phyloP scores from a whole-genome alignment of 2,329 filamentous ascomycete genomes.

The Remersonia thermophila region DNA sequence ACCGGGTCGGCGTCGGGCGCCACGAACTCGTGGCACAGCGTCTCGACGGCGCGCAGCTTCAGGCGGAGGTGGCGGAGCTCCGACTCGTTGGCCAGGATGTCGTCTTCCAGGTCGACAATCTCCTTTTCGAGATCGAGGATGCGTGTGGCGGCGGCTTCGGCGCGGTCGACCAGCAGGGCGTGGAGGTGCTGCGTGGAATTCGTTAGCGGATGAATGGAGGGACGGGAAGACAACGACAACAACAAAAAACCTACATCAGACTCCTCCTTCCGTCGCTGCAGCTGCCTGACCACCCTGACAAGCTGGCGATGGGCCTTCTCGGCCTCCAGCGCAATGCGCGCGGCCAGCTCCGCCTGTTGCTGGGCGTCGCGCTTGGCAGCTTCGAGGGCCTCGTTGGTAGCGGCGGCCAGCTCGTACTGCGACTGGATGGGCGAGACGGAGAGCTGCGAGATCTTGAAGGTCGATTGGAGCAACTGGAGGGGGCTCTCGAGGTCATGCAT shows the following conservation, averaged over 20 bases:
- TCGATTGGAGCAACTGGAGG: conserved; percentile 6
- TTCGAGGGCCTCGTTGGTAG: conserved; percentile 12
- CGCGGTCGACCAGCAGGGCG: conserved; percentile 43
- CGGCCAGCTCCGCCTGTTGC: conserved; percentile 11
- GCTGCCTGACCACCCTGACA: conserved; percentile 34
- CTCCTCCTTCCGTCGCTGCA: conserved; percentile 46
- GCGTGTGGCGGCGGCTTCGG: conserved; percentile 43
- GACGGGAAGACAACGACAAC: not conserved
- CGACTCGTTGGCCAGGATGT: conserved; percentile 44
- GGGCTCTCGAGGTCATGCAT: conserved; percentile 6
- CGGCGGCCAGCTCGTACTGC: conserved; percentile 8
- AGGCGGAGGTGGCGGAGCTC: conserved; percentile 51
- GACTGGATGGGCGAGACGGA: conserved; percentile 6
- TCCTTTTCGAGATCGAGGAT: conserved; percentile 49
- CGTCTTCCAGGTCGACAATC: conserved; percentile 45
- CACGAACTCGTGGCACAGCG: conserved; percentile 38
- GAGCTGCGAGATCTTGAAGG: conserved; percentile 4
- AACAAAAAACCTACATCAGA: conserved; percentile 33
- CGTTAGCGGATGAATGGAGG: too few relatives aligned
- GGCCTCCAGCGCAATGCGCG: conserved; percentile 20
- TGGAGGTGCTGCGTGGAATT: conserved; percentile 42
- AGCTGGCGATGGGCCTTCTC: conserved; percentile 39
- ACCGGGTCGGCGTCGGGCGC: conserved; percentile 40
- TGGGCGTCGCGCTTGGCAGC: conserved; percentile 8
- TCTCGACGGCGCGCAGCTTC: conserved; percentile 49